Evolutionary conservation across 345 rosid species (phyloP).

Genomic region (Streptanthus diversifolius): DNA sequence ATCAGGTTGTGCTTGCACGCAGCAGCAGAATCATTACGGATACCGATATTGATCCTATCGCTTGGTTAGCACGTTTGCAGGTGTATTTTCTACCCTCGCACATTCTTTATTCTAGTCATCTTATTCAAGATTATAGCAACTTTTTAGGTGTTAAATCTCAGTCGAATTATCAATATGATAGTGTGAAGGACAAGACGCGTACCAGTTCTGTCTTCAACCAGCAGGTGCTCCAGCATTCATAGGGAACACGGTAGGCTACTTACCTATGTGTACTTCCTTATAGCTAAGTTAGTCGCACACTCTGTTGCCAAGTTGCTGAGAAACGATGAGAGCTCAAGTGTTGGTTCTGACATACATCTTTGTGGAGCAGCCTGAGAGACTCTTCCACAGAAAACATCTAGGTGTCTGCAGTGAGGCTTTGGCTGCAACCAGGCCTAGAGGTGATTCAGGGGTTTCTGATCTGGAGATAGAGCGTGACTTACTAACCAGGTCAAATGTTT

Average conservation of each 20-base stretch:
- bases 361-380: conserved; percentile 91
- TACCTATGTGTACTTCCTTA: not conserved
- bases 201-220: conserved; percentile 91
- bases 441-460: conserved; percentile 56
- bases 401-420: conserved; percentile 74
- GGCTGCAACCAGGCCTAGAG: conserved; percentile 92
- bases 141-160: not conserved
- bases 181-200: conserved; percentile 79
- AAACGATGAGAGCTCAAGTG: conserved; percentile 2
- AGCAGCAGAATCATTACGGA: conserved; percentile 68
- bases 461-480: conserved; percentile 71
- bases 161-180: conserved; percentile 19
- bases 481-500: conserved; percentile 57
- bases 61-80: conserved; percentile 83
- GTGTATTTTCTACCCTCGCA: conserved; percentile 30
- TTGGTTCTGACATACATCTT: conserved; percentile 41
- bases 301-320: not conserved
- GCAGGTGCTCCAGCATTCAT: conserved; percentile 83
- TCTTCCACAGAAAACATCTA: conserved; percentile 70
- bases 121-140: too few relatives aligned
- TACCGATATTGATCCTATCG: conserved; percentile 64
- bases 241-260: conserved; percentile 72
- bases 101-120: not conserved
- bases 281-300: not conserved
- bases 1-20: conserved; percentile 87